Conservation (phyloP, 192 early-diverging fungal species). For the Piromyces sp. region DNA sequence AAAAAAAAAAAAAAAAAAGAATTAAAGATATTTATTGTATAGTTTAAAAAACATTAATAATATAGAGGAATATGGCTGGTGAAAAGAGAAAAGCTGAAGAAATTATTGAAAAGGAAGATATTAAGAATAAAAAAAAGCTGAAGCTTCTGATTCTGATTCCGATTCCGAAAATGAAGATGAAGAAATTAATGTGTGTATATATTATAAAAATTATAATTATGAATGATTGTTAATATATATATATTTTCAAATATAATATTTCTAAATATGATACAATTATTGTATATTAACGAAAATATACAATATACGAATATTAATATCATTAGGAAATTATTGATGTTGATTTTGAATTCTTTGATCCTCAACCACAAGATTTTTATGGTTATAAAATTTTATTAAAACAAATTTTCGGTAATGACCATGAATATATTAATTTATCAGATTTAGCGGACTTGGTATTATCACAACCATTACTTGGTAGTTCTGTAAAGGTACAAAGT, state of each 20-base stretch:
- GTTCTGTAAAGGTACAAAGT: slow-evolving; percentile 58
- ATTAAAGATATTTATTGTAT: no score
- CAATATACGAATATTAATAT: no score
- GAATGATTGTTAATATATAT: no score
- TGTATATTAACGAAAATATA: no score
- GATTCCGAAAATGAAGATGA: background rate
- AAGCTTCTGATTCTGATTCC: background rate
- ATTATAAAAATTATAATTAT: no score
- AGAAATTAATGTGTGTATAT: background rate
- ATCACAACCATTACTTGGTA: slow-evolving; percentile 54
- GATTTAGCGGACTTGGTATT: slow-evolving; percentile 72
- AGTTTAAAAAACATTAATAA: no score
- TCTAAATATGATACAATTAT: no score
- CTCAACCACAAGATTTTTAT: slow-evolving; percentile 75
- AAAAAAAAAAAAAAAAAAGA: no score
- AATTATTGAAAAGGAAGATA: background rate
- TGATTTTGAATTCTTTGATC: slow-evolving; percentile 91
- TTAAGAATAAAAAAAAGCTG: background rate
- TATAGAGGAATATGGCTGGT: background rate
- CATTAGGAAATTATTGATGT: slow-evolving; percentile 38
- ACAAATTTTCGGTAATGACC: slow-evolving; percentile 63
- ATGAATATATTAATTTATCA: slow-evolving; percentile 51
- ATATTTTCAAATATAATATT: no score
- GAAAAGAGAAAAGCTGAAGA: background rate
- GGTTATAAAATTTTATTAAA: slow-evolving; percentile 70